Conservation (phyloP, 2,329 filamentous ascomycete genomes). For the Fusarium nanum region DNA sequence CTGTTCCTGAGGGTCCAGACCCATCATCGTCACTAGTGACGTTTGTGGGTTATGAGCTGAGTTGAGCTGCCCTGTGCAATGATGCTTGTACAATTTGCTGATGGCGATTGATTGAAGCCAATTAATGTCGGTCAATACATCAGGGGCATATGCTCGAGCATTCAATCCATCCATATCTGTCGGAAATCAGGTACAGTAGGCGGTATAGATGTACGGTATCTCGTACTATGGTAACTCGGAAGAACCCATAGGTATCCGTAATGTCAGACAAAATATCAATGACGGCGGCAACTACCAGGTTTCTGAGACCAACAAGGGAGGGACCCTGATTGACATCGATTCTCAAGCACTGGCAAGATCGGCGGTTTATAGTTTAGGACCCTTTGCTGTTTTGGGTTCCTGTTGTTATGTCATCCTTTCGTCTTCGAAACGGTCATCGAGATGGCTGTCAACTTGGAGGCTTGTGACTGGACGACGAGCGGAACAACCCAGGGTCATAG, state of each 20-base stretch:
- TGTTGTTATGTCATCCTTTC: constrained; percentile 8
- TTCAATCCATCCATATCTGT: background rate
- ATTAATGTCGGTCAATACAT: background rate
- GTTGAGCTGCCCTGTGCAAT: constrained; percentile 4
- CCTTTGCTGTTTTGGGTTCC: background rate
- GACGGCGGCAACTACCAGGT: constrained; percentile 15
- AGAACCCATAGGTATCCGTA: background rate
- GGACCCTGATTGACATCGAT: constrained; percentile 35
- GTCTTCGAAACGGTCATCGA: constrained; percentile 1
- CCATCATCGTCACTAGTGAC: constrained; percentile 14
- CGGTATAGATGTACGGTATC: background rate
- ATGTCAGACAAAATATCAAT: constrained; percentile 19
- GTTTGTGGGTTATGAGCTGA: constrained; percentile 11
- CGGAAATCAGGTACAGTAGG: background rate
- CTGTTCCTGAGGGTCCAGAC: constrained; percentile 24
- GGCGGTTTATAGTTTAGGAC: constrained; percentile 9
- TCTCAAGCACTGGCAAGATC: constrained; percentile 11
- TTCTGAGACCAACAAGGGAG: background rate
- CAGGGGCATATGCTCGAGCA: background rate
- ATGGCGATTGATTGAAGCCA: background rate
- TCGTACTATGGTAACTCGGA: background rate
- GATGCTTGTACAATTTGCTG: background rate
- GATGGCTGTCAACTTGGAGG: background rate
- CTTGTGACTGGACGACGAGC: background rate
- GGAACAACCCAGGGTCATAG: background rate